These are phyloP conservation scores for Ogataea nonfermentans DNA, from an alignment of 805 yeast species.

Conservation along the genomic window DNA sequence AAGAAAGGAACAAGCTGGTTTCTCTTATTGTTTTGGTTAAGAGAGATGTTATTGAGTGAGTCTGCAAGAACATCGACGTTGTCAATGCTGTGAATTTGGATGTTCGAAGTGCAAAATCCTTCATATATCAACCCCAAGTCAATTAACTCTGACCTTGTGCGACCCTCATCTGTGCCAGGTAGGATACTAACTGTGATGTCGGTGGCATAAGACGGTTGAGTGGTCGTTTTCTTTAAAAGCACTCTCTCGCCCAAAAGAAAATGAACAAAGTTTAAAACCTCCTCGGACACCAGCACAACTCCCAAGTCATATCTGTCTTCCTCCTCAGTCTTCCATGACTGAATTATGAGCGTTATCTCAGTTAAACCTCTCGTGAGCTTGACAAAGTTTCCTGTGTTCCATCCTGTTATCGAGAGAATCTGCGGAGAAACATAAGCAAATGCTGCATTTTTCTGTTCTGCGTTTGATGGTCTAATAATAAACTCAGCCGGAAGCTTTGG, in stretches of 20 bases:
- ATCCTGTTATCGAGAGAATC: conserved; percentile 22
- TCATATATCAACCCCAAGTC: conserved; percentile 64
- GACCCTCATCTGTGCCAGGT: conserved; percentile 24
- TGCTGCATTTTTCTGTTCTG: conserved; percentile 14
- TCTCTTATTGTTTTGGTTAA: neutral
- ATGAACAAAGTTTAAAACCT: conserved; percentile 20
- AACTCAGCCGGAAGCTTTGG: conserved; percentile 29
- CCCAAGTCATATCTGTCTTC: conserved; percentile 26
- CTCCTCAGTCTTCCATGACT: conserved; percentile 24
- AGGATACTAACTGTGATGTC: conserved; percentile 14
- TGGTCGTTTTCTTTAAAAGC: conserved; percentile 42
- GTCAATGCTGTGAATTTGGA: conserved; percentile 14
- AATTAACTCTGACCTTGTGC: conserved; percentile 42
- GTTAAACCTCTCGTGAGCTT: conserved; percentile 27
- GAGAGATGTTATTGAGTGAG: conserved; percentile 4
- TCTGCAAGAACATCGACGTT: neutral
- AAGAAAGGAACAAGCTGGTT: conserved; percentile 22
- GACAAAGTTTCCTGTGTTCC: conserved; percentile 27
- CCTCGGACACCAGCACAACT: conserved; percentile 27
- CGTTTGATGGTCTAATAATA: conserved; percentile 28
- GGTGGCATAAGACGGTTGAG: conserved; percentile 47
- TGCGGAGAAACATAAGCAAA: conserved; percentile 27
- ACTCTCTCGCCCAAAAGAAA: conserved; percentile 34
- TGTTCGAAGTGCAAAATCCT: conserved; percentile 33
- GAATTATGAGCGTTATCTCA: conserved; percentile 19